Conservation (phyloP, 306 rosid species). For the Morella rubra region DNA sequence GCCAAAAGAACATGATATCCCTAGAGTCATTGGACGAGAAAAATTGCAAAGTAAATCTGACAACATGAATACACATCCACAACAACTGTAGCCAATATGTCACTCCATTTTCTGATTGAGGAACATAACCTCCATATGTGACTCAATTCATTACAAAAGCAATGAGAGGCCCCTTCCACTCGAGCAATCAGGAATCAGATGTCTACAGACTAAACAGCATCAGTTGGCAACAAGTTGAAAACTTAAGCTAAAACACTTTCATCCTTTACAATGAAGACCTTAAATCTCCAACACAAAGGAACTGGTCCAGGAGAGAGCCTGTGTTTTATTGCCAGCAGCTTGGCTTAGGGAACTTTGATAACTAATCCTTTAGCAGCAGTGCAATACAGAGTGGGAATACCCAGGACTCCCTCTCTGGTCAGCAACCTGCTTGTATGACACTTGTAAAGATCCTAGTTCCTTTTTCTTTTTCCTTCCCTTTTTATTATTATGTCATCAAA, state of each 20-base stretch:
- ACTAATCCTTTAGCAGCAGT: neutral
- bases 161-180: neutral
- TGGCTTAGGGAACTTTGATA: neutral
- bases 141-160: neutral
- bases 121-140: neutral
- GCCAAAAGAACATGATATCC: neutral
- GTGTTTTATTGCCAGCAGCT: neutral
- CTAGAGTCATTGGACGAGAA: neutral
- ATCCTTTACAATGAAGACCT: neutral
- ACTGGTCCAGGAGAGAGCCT: neutral
- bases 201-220: slow-evolving; percentile 1
- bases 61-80: neutral
- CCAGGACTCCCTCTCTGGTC: no score
- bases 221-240: neutral
- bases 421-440: neutral
- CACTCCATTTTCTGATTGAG: neutral
- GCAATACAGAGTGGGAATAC: no score
- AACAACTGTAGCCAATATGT: neutral
- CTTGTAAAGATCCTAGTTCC: neutral
- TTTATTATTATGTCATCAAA: neutral
- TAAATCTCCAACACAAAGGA: neutral
- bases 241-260: neutral
- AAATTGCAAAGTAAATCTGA: neutral
- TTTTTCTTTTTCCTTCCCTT: neutral
- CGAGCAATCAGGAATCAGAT: neutral